Evolutionary conservation across 176 grass and related monocot genomes (phyloP).

Genomic region (Areca catechu): DNA sequence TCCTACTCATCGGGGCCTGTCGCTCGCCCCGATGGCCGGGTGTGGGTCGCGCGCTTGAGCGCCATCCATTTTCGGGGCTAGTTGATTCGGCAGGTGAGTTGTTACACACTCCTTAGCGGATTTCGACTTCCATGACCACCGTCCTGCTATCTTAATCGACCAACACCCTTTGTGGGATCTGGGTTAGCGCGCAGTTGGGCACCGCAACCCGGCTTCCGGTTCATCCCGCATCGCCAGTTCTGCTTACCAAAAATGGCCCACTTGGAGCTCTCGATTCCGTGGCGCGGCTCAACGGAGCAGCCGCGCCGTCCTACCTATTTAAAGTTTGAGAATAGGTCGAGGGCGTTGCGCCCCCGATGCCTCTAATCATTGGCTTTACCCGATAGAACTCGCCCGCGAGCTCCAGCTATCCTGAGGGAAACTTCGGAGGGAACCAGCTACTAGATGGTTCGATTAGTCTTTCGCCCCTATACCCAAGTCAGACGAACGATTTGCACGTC

Average conservation of each 20-base stretch:
- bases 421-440: conserved; percentile 56
- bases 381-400: no score
- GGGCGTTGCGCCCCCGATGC: conserved; percentile 40
- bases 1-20: conserved; percentile 45
- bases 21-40: conserved; percentile 18
- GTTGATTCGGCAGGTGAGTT: conserved; percentile 35
- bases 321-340: conserved; percentile 50
- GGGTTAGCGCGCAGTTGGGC: conserved; percentile 30
- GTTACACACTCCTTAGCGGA: conserved; percentile 6
- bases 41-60: conserved; percentile 30
- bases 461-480: conserved; percentile 50
- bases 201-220: conserved; percentile 27
- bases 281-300: no score
- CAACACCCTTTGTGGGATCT: conserved; percentile 41
- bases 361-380: conserved; percentile 13
- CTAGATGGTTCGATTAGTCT: conserved; percentile 73
- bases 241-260: conserved; percentile 39
- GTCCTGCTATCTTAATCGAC: conserved; percentile 32
- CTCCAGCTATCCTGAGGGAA: conserved; percentile 34
- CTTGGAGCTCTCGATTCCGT: conserved; percentile 34
- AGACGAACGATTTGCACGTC: conserved; percentile 42
- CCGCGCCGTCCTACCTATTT: no score
- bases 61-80: conserved; percentile 33
- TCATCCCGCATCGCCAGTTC: conserved; percentile 38
- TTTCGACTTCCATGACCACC: conserved; percentile 22